Conservation (phyloP, 208 protist genomes). For the Porcisia deanei region DNA sequence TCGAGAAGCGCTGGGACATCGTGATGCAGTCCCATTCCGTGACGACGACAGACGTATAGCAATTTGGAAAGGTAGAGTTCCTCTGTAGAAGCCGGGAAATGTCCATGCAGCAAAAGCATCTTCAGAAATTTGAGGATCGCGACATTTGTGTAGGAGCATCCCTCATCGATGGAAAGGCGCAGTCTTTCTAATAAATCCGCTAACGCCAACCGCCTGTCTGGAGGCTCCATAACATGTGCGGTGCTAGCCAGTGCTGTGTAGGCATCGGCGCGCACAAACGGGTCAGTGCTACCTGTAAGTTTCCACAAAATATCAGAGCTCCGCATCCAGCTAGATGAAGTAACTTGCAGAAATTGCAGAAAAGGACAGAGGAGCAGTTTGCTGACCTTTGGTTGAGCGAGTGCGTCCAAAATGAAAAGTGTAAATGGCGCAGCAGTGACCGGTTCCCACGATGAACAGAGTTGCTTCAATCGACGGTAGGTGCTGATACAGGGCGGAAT, state of each 20-base stretch:
- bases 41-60: slow-evolving; percentile 21
- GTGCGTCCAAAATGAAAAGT: not conserved
- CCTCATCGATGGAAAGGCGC: slow-evolving; percentile 10
- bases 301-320: slow-evolving; percentile 1
- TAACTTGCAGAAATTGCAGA: slow-evolving; percentile 30
- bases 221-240: not conserved
- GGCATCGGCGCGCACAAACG: slow-evolving; percentile 35
- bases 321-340: slow-evolving; percentile 6
- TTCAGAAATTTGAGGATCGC: slow-evolving; percentile 24
- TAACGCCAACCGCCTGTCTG: slow-evolving; percentile 11
- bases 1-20: slow-evolving; percentile 20
- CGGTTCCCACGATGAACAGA: slow-evolving; percentile 4
- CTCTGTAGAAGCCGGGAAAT: slow-evolving; percentile 6
- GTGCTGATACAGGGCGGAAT: slow-evolving; percentile 21
- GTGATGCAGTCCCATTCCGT: slow-evolving; percentile 14
- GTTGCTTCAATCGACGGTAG: slow-evolving; percentile 16
- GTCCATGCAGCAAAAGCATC: not conserved
- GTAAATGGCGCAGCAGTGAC: not conserved
- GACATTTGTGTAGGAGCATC: slow-evolving; percentile 20
- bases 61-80: slow-evolving; percentile 14
- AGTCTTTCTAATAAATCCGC: slow-evolving; percentile 20
- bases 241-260: slow-evolving; percentile 12
- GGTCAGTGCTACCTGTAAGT: slow-evolving; percentile 10
- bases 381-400: slow-evolving; percentile 8
- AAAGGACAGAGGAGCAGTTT: slow-evolving; percentile 24